Evolutionary conservation across 2,329 filamentous ascomycete genomes (phyloP), one percentile per base, ranked within the genome.

Genomic region (Stemphylium beticola): DNA sequence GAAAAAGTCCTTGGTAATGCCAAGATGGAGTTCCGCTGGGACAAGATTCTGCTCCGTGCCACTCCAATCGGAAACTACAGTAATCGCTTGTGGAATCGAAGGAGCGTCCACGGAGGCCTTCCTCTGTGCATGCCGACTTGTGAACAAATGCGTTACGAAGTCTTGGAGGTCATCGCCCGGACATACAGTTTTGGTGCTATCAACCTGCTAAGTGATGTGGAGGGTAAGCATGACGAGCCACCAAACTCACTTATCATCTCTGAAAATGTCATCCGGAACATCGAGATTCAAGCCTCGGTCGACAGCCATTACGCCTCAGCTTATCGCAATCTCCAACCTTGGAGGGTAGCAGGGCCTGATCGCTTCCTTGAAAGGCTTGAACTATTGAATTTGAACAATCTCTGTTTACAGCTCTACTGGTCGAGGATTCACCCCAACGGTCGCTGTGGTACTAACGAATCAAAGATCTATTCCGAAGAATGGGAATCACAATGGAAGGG

Each of bases 191-290:
- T 49, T 5, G 7, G 10, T 6, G 22, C 22, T 22, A 12, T 4
- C 20, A 49, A 22, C n/a, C 9, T 1, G 12, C 14, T 4, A 11
- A 4, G 4, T 4, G 9, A 0, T 1, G 18, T 4, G 11, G 34
- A 38, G 1, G 10, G 17, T 7, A 7, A 24, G 6, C 9, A 14
- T 7, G 9, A 9, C 3, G 45, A 4, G 34, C 12, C 4, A 17
- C 26, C 10, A 6, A 49, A 49, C 29, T 12, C 37, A 15, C 46
- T 49, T 7, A 3, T 49, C 7, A 6, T 49, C 4, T 33, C 37
- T 10, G n/a, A 24, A 2, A 20, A 15, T 6, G n/a, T 14, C 12
- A 22, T 49, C 11, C 26, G 26, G 12, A 40, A 12, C 9, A 11
- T 49, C 10, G 6, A 22, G 20, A 22, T 6, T 4, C 20, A 22